Evolutionary conservation across 2,329 filamentous ascomycete genomes (phyloP).

Genomic region (Beauveria sp.): DNA sequence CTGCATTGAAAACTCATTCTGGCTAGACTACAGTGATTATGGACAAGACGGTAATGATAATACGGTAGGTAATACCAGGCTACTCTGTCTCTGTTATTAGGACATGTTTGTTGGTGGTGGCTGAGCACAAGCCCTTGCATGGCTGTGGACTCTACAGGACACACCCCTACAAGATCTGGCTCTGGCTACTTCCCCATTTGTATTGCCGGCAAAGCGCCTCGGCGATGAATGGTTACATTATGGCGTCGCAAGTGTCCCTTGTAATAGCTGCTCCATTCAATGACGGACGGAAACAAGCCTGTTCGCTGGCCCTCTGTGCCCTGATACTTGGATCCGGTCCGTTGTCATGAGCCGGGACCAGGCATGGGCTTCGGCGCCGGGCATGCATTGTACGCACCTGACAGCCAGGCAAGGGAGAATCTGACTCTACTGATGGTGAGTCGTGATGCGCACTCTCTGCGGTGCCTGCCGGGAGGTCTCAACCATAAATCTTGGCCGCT

Average conservation of each 20-base stretch:
- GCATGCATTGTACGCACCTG: neutral
- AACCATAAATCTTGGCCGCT: neutral
- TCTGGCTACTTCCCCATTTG: neutral
- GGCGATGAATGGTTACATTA: constrained; percentile 12
- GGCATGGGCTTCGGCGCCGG: neutral
- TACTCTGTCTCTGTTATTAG: neutral
- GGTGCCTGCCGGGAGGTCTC: neutral
- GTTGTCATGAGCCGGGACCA: neutral
- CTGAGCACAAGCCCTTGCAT: constrained; percentile 2
- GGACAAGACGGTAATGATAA: neutral
- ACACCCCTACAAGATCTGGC: constrained; percentile 6
- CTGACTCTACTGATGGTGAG: neutral
- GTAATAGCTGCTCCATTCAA: neutral
- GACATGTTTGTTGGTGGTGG: constrained; percentile 10
- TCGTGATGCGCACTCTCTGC: neutral
- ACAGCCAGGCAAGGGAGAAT: neutral
- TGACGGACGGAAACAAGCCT: neutral
- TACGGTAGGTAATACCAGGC: neutral
- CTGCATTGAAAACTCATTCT: neutral
- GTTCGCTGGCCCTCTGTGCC: neutral
- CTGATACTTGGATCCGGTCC: neutral
- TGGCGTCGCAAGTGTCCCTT: neutral
- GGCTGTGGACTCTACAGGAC: neutral
- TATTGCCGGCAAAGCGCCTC: constrained; percentile 3
- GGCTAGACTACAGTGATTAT: neutral